Conservation (phyloP, 371 early-diverging fungal genomes). For the Blastocladiella emersonii region DNA sequence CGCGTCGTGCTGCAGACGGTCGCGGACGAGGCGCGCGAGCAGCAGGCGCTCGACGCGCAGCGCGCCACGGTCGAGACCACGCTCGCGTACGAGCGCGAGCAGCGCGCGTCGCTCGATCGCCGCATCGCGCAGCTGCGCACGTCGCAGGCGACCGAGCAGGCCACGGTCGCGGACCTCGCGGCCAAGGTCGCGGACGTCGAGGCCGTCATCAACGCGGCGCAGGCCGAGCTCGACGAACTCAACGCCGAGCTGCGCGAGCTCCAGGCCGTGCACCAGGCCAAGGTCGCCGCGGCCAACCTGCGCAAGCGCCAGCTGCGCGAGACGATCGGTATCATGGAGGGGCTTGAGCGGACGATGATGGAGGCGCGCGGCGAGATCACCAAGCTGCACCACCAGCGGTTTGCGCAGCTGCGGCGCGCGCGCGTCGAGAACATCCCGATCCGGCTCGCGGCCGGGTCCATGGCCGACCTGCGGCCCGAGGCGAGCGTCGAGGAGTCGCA, state of each 20-base stretch:
- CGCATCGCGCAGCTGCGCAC: slow-evolving; percentile 12
- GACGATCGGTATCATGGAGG: slow-evolving; percentile 48
- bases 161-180: not conserved
- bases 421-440: slow-evolving; percentile 82
- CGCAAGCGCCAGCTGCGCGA: slow-evolving; percentile 43
- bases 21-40: slow-evolving; percentile 53
- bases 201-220: slow-evolving; percentile 8
- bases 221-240: not conserved
- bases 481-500: slow-evolving; percentile 42
- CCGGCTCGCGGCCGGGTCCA: slow-evolving; percentile 49
- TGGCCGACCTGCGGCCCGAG: slow-evolving; percentile 38
- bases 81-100: slow-evolving; percentile 42
- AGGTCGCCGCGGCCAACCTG: slow-evolving; percentile 37
- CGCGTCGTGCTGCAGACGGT: slow-evolving; percentile 47
- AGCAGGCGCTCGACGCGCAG: slow-evolving; percentile 57
- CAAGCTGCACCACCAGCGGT: slow-evolving; percentile 54
- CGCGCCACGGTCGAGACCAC: slow-evolving; percentile 18
- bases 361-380: slow-evolving; percentile 56
- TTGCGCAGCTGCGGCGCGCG: slow-evolving; percentile 67
- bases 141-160: too few relatives aligned
- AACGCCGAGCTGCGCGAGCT: slow-evolving; percentile 1
- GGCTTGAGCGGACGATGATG: slow-evolving; percentile 45
- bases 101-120: slow-evolving; percentile 32
- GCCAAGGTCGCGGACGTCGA: slow-evolving; percentile 1
- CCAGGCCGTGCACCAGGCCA: slow-evolving; percentile 25